phyloP scores from a whole-genome alignment of 2,329 filamentous ascomycete species.

The Beauveria australis region DNA sequence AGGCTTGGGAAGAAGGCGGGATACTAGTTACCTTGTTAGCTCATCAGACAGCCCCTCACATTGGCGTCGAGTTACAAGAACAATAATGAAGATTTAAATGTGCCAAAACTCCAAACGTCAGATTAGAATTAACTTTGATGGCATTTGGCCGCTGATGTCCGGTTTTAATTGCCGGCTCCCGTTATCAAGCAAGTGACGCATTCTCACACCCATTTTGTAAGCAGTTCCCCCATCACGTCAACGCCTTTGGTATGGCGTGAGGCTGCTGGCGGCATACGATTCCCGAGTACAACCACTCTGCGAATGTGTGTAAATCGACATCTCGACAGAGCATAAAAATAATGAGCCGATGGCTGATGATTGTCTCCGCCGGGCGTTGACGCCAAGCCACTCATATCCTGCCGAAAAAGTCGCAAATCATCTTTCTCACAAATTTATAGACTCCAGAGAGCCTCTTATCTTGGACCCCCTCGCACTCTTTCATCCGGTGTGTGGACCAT shows the following conservation, averaged over 20 bases:
- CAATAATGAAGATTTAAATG: too few relatives aligned
- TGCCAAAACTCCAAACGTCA: background rate
- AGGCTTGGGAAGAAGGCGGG: background rate
- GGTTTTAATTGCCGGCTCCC: background rate
- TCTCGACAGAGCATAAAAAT: background rate
- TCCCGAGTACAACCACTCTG: background rate
- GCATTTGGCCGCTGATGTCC: too few relatives aligned
- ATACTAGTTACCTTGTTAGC: background rate
- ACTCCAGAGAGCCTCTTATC: too few relatives aligned
- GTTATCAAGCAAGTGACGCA: background rate
- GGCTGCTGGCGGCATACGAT: background rate
- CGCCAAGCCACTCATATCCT: background rate
- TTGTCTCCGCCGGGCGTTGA: background rate
- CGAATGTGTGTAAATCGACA: too few relatives aligned
- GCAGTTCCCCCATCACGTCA: slow-evolving; percentile 12
- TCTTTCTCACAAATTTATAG: too few relatives aligned
- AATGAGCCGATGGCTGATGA: background rate
- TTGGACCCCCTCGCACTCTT: too few relatives aligned
- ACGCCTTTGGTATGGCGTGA: slow-evolving; percentile 10
- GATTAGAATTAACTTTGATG: too few relatives aligned
- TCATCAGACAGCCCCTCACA: background rate
- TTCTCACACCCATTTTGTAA: background rate
- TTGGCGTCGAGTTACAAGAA: background rate
- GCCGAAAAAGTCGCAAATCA: too few relatives aligned
- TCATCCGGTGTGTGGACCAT: too few relatives aligned